Conservation (phyloP, 495 filamentous ascomycete species). For the Halenospora varia region DNA sequence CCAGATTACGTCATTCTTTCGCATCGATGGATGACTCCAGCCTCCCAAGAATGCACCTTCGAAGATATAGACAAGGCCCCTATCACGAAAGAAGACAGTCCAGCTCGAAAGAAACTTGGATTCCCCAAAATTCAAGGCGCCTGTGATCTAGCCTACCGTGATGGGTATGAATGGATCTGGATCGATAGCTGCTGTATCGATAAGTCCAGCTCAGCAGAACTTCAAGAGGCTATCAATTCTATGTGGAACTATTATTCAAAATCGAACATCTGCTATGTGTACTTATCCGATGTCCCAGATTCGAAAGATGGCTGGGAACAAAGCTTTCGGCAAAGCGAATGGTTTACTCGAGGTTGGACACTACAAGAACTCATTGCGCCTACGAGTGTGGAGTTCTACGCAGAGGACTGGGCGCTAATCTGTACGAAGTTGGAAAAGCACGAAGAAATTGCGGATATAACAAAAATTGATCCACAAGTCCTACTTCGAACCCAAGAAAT, state of each 20-base stretch:
- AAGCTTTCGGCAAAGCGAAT: constrained; percentile 10
- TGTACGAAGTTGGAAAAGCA: constrained; percentile 7
- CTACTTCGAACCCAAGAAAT: constrained; percentile 1
- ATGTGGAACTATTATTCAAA: constrained; percentile 40
- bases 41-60: constrained; percentile 21
- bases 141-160: constrained; percentile 4
- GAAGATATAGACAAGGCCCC: constrained; percentile 16
- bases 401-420: constrained; percentile 8
- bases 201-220: constrained; percentile 35
- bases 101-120: not conserved
- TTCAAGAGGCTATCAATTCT: constrained; percentile 41
- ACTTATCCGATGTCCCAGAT: constrained; percentile 29
- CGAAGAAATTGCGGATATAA: constrained; percentile 9
- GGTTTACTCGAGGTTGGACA: constrained; percentile 3
- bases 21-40: constrained; percentile 31
- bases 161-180: constrained; percentile 21
- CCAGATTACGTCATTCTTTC: constrained; percentile 29
- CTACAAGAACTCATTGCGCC: constrained; percentile 13
- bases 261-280: constrained; percentile 32
- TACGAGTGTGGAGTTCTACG: constrained; percentile 8
- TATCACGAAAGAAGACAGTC: not conserved
- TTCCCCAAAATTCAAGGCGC: constrained; percentile 11
- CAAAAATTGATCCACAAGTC: constrained; percentile 3
- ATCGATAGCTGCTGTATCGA: constrained; percentile 38
- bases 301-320: constrained; percentile 1